phyloP scores from a whole-genome alignment of 2,329 filamentous ascomycete species.

The Fusarium sp. region DNA sequence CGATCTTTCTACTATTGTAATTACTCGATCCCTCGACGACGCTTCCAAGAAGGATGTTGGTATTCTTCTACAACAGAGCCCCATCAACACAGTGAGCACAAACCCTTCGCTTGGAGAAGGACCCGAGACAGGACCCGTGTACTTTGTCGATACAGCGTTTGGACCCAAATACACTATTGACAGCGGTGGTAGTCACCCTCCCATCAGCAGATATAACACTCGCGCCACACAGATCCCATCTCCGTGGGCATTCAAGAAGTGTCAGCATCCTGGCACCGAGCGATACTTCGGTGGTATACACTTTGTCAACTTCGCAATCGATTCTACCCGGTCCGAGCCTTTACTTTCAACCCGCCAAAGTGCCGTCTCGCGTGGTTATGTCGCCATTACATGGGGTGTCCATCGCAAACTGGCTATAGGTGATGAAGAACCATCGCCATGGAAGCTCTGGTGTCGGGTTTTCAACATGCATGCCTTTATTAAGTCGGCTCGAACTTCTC shows the following conservation, averaged over 20 bases:
- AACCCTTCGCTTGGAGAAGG: constrained; percentile 1
- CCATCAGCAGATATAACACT: constrained; percentile 33
- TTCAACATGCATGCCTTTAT: constrained; percentile 36
- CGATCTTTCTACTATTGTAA: background rate
- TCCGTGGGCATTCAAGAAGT: constrained; percentile 40
- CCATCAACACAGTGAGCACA: constrained; percentile 23
- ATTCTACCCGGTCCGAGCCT: background rate
- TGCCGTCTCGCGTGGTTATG: background rate
- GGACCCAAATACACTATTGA: background rate
- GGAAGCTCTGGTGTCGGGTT: constrained; percentile 42
- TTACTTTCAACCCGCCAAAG: background rate
- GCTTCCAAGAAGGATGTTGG: constrained; percentile 29
- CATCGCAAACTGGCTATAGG: constrained; percentile 6
- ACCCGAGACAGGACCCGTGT: constrained; percentile 36
- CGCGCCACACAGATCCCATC: constrained; percentile 32
- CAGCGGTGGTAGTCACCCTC: constrained; percentile 34
- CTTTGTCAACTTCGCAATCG: constrained; percentile 30
- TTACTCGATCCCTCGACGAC: constrained; percentile 7
- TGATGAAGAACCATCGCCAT: background rate
- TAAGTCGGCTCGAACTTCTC: background rate
- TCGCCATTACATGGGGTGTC: constrained; percentile 43
- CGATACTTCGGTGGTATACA: constrained; percentile 45
- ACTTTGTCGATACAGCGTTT: constrained; percentile 27
- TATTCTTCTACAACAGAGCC: constrained; percentile 41
- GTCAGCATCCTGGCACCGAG: constrained; percentile 4